These are phyloP conservation scores for Venturiaceae sp. DNA, from an alignment of 2,329 filamentous ascomycete genomes.

Conservation along the genomic window DNA sequence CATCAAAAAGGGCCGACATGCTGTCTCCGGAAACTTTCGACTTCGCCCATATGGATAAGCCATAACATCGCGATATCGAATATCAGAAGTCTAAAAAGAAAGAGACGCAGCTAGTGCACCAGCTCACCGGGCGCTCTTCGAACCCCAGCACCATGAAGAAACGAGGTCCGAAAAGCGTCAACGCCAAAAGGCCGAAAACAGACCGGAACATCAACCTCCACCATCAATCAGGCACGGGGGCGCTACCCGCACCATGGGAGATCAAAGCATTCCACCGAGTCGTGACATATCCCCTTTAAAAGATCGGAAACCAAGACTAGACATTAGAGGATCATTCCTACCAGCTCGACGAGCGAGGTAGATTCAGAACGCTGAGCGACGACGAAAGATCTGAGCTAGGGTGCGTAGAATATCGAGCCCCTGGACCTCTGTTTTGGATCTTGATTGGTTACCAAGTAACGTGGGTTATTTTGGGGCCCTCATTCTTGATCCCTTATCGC, in stretches of 20 bases:
- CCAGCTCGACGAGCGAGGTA: slow-evolving; percentile 18
- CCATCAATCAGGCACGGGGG: slow-evolving; percentile 18
- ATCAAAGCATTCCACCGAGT: slow-evolving; percentile 16
- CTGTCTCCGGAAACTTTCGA: too few relatives aligned
- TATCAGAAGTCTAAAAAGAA: slow-evolving; percentile 2
- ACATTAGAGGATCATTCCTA: slow-evolving; percentile 19
- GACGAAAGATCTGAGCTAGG: slow-evolving; percentile 32
- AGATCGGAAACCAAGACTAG: slow-evolving; percentile 13
- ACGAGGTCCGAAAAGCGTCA: not conserved
- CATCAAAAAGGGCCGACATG: not conserved
- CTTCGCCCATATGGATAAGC: too few relatives aligned
- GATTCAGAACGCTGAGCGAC: slow-evolving; percentile 26
- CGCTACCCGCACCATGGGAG: slow-evolving; percentile 22
- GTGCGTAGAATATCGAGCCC: slow-evolving; percentile 32
- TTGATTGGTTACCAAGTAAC: slow-evolving; percentile 18
- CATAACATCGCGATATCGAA: slow-evolving; percentile 20
- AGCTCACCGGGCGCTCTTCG: not conserved
- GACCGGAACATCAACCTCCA: slow-evolving; percentile 17
- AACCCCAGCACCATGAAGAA: not conserved
- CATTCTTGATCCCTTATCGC: slow-evolving; percentile 13
- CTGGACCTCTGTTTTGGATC: slow-evolving; percentile 9
- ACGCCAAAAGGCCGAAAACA: slow-evolving; percentile 8
- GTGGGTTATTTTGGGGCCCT: slow-evolving; percentile 15
- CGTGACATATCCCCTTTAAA: slow-evolving; percentile 15
- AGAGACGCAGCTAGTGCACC: not conserved